Conservation (phyloP, 225 moss, liverwort and hornwort genomes). For the Takakia lepidozioides region DNA sequence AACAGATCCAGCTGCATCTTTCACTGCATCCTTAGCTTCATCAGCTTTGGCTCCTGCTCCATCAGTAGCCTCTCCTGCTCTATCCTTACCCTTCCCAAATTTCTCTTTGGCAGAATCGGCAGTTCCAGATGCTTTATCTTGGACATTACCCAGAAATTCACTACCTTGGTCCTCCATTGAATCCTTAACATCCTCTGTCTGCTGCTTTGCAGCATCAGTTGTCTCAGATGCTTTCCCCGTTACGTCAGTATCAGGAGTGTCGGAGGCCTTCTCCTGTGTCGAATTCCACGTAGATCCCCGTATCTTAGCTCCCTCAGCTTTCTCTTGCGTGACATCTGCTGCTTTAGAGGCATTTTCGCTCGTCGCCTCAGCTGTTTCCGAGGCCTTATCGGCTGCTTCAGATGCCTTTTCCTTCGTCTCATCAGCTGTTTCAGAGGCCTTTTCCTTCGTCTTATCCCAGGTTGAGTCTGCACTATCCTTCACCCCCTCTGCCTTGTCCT, state of each 20-base stretch:
- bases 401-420: not conserved
- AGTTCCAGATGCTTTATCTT: slow-evolving; percentile 10
- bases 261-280: slow-evolving; percentile 23
- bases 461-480: not conserved
- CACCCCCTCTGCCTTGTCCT: too few species aligned
- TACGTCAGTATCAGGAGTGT: slow-evolving; percentile 18
- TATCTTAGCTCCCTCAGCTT: not conserved
- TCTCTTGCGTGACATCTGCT: slow-evolving; percentile 21
- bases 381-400: not conserved
- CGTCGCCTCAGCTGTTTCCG: not conserved
- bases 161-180: too few species aligned
- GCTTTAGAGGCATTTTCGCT: too few species aligned
- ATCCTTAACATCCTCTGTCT: too few species aligned
- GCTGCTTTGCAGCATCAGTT: too few species aligned
- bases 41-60: not conserved
- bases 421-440: not conserved
- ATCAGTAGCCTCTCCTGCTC: not conserved
- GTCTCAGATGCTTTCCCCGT: slow-evolving; percentile 13
- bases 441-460: slow-evolving; percentile 12
- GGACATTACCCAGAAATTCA: too few species aligned
- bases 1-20: not conserved
- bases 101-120: too few species aligned
- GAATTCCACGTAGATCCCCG: slow-evolving; percentile 4
- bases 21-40: slow-evolving; percentile 8
- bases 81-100: not conserved